Conservation (phyloP, 768 basidiomycete genomes). For the Termitomyces sp. region DNA sequence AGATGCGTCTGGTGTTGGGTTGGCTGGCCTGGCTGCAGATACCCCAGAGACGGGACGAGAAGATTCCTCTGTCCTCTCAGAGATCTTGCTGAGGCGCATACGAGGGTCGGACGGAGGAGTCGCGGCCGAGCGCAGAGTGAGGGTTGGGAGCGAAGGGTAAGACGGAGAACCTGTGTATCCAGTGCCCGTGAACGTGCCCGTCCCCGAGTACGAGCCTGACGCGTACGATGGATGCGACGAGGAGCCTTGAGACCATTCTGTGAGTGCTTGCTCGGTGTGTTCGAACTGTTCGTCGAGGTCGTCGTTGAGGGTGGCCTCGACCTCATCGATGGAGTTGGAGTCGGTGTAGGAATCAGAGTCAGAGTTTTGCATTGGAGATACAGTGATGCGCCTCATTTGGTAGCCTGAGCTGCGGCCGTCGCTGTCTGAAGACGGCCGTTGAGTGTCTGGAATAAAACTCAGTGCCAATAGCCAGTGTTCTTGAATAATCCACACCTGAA, state of each 20-base stretch:
- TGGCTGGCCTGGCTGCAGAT: conserved; percentile 30
- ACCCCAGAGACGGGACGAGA: conserved; percentile 51
- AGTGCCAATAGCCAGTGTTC: background rate
- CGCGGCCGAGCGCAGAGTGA: conserved; percentile 27
- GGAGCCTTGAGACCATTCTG: conserved; percentile 55
- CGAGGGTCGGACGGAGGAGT: conserved; percentile 29
- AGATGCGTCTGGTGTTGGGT: conserved; percentile 37
- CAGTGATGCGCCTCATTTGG: conserved; percentile 45
- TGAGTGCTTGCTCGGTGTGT: conserved; percentile 57
- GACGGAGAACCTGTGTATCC: conserved; percentile 42
- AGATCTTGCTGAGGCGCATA: conserved; percentile 64
- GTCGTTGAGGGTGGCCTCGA: conserved; percentile 61
- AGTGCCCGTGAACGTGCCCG: conserved; percentile 24
- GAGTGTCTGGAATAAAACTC: conserved; percentile 29
- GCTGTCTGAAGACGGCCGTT: conserved; percentile 42
- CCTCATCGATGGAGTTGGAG: conserved; percentile 62
- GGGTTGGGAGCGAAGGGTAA: conserved; percentile 36
- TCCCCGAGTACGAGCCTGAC: conserved; percentile 26
- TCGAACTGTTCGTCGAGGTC: conserved; percentile 65
- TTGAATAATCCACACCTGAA: conserved; percentile 37
- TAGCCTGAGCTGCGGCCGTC: conserved; percentile 33
- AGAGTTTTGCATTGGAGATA: conserved; percentile 44
- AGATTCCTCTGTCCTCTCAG: conserved; percentile 72
- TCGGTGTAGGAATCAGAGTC: conserved; percentile 39
- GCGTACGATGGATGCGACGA: conserved; percentile 35